phyloP scores from a whole-genome alignment of 352 stramenopile species.

The Phytophthora constricta region DNA sequence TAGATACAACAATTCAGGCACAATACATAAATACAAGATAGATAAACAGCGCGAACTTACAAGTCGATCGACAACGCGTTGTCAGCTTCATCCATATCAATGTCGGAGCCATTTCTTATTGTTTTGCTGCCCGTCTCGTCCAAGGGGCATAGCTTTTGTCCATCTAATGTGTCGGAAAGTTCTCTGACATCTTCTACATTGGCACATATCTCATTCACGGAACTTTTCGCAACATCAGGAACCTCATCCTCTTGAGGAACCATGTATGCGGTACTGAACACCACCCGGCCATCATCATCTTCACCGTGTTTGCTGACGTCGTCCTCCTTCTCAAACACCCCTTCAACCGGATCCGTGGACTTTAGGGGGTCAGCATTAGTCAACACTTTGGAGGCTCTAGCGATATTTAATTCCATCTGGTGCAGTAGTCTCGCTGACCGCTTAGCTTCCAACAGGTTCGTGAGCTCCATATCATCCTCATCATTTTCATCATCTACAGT shows the following conservation, averaged over 20 bases:
- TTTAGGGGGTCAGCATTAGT: too few relatives aligned
- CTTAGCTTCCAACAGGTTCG: conserved; percentile 38
- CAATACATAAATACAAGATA: conserved; percentile 18
- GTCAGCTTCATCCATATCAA: conserved; percentile 21
- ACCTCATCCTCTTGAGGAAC: too few relatives aligned
- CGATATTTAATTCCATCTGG: neutral
- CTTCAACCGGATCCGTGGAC: too few relatives aligned
- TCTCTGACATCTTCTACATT: neutral
- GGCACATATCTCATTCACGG: neutral
- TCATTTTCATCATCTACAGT: conserved; percentile 4
- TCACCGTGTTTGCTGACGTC: too few relatives aligned
- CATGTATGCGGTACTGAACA: too few relatives aligned
- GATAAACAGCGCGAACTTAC: conserved; percentile 42
- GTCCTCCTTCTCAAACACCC: neutral
- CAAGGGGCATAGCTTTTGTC: too few relatives aligned
- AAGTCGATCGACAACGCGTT: conserved; percentile 68
- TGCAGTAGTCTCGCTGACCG: conserved; percentile 27
- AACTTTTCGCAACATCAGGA: neutral
- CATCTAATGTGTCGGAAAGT: neutral
- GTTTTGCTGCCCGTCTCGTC: too few relatives aligned
- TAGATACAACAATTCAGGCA: too few relatives aligned
- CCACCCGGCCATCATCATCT: too few relatives aligned
- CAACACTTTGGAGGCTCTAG: too few relatives aligned
- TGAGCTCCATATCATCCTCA: conserved; percentile 36
- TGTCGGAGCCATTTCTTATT: conserved; percentile 16